phyloP scores from a whole-genome alignment of 805 yeast genomes.

The Candida andamanensis region DNA sequence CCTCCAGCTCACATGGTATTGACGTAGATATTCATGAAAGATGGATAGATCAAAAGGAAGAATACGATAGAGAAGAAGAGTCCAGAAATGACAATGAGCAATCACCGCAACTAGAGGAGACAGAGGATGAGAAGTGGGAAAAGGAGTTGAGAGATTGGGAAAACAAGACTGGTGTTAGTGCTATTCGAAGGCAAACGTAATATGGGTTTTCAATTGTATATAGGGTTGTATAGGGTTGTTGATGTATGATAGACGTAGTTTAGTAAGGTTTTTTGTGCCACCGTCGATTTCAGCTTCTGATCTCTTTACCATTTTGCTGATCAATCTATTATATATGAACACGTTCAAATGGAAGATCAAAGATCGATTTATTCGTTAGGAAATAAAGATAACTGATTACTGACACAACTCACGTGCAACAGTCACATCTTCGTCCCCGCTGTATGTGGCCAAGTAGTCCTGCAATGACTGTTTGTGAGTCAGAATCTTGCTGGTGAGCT shows the following conservation, averaged over 20 bases:
- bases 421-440: conserved; percentile 29
- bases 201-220: no score
- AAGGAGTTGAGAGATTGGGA: conserved; percentile 27
- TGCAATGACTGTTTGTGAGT: conserved; percentile 24
- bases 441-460: conserved; percentile 30
- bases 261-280: background rate
- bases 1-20: conserved; percentile 51
- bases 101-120: no score
- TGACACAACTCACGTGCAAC: conserved; percentile 19
- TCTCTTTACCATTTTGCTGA: no score
- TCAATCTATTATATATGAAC: no score
- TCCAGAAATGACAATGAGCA: no score
- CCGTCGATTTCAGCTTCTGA: no score
- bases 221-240: no score
- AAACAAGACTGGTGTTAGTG: conserved; percentile 13
- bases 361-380: no score
- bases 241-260: no score
- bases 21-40: conserved; percentile 84
- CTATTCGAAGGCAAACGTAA: conserved; percentile 6
- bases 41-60: conserved; percentile 84
- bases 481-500: conserved; percentile 17
- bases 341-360: no score
- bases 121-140: conserved; percentile 72
- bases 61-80: conserved; percentile 54
- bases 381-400: no score